Evolutionary conservation across 306 rosid species (phyloP), one percentile per base, ranked within the genome.

Genomic region (Nissolia schottii): DNA sequence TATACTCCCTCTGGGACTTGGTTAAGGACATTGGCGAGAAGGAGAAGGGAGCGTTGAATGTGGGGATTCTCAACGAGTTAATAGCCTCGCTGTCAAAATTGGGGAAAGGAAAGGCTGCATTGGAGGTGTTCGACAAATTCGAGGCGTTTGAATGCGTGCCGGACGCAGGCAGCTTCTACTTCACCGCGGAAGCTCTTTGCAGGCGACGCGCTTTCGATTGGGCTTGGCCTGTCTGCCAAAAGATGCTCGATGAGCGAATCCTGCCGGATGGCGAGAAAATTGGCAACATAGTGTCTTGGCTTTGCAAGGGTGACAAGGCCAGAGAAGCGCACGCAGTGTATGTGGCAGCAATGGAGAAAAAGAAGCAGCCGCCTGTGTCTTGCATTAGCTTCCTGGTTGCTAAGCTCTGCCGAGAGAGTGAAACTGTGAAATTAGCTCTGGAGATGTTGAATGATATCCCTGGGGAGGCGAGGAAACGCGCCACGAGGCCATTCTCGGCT

Each of bases 71-170:
- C 9, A 90, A 90, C 60, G 79, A 78, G 22, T 35, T 90, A 70
- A 78, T 90, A 59, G 64, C 50, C 46, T 71, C 80, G 1, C 74
- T 90, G 20, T 84, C 97, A 0, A 87, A 79, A 66, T 71, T 90
- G 82, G 88, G 93, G 6, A 86, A 89, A 80, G 98, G 90, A 48
- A 90, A 82, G 50, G 88, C 88, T 72, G 92, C 90, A 6, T 49
- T 87, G 19, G 94, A 81, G 71, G 93, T 70, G 11, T 84, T 90
- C 31, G 77, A 89, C 29, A 80, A 60, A 58, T 87, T 89, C 28
- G 88, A 49, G 64, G 84, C 45, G 51, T 81, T 87, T 35, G 86
- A 76, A 9, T 81, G 89, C 70, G 88, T 75, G 32, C 88, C 94
- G 0, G 75, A 86, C 77, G 82, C 80, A 0, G 96, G 90, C 18